A percentile compares a stretch with the other conserved stretches of the same genome.
Conservation (phyloP, 2,329 filamentous ascomycete genomes). For the Onygena corvina region DNA sequence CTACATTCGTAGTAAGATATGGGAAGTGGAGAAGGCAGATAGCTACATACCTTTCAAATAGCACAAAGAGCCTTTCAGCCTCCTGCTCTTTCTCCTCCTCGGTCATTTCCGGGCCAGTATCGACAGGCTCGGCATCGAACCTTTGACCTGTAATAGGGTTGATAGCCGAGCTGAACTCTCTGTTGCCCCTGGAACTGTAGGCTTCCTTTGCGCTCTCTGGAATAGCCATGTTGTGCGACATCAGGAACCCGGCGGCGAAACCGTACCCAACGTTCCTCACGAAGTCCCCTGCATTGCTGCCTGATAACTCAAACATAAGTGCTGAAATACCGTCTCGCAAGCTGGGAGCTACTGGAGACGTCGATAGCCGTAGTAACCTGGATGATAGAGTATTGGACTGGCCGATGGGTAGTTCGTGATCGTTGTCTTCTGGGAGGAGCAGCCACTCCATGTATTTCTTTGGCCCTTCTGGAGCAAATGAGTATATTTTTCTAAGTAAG, state of each 20-base stretch:
- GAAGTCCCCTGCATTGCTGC: slow-evolving; percentile 64
- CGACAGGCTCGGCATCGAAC: slow-evolving; percentile 52
- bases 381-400: slow-evolving; percentile 61
- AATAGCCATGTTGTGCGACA: slow-evolving; percentile 68
- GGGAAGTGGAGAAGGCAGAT: slow-evolving; percentile 1
- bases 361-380: slow-evolving; percentile 64
- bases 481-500: slow-evolving; percentile 58
- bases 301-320: slow-evolving; percentile 77
- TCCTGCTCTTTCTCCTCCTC: slow-evolving; percentile 85
- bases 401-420: slow-evolving; percentile 67
- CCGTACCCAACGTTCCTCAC: slow-evolving; percentile 91
- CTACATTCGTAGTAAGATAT: background rate
- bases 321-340: slow-evolving; percentile 63
- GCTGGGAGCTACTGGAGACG: slow-evolving; percentile 57
- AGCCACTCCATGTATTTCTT: slow-evolving; percentile 50
- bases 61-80: slow-evolving; percentile 74
- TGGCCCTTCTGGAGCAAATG: slow-evolving; percentile 51
- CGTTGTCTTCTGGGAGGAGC: slow-evolving; percentile 64
- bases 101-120: slow-evolving; percentile 62
- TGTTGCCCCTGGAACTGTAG: slow-evolving; percentile 29
- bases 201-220: slow-evolving; percentile 54
- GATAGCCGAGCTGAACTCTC: slow-evolving; percentile 37
- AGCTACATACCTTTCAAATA: slow-evolving; percentile 63
- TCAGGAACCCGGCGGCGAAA: slow-evolving; percentile 79
- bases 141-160: slow-evolving; percentile 86